Evolutionary conservation across 2,329 filamentous ascomycete species (phyloP).

Genomic region (Cladobotryum mycophilum): DNA sequence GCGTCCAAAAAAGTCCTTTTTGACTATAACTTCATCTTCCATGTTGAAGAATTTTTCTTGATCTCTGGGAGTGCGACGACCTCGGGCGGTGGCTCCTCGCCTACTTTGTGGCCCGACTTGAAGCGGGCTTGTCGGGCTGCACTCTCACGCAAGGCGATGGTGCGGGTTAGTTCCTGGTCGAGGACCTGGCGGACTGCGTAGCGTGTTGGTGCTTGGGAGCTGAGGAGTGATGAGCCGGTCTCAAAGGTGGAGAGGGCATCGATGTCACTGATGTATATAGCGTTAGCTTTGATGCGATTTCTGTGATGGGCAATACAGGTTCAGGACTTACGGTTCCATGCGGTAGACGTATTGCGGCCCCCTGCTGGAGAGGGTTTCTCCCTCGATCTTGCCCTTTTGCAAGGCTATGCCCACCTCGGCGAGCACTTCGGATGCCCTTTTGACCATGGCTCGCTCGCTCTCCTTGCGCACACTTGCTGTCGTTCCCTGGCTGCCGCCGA

Average conservation of each 20-base stretch:
- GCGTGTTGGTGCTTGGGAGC: conserved; percentile 65
- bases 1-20: conserved; percentile 82
- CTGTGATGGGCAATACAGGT: too few relatives aligned
- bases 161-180: conserved; percentile 79
- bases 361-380: conserved; percentile 51
- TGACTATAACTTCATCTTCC: conserved; percentile 34
- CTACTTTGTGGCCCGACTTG: conserved; percentile 38
- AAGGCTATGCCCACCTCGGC: conserved; percentile 75
- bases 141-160: conserved; percentile 59
- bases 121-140: conserved; percentile 61
- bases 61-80: conserved; percentile 8
- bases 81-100: conserved; percentile 1
- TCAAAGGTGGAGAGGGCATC: conserved; percentile 73
- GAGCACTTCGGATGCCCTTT: conserved; percentile 73
- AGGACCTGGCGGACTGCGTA: conserved; percentile 91
- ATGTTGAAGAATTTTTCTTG: conserved; percentile 32
- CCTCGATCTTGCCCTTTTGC: conserved; percentile 73
- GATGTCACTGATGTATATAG: conserved; percentile 48
- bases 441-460: conserved; percentile 73
- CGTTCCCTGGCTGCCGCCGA: conserved; percentile 59
- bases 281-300: too few relatives aligned
- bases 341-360: conserved; percentile 77
- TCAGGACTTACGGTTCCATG: conserved; percentile 92
- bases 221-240: conserved; percentile 52
- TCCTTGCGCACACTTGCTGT: conserved; percentile 86